These are phyloP conservation scores for Arthrobotrys pseudoclavata DNA, from an alignment of 2,329 filamentous ascomycete species.

Conservation along the genomic window DNA sequence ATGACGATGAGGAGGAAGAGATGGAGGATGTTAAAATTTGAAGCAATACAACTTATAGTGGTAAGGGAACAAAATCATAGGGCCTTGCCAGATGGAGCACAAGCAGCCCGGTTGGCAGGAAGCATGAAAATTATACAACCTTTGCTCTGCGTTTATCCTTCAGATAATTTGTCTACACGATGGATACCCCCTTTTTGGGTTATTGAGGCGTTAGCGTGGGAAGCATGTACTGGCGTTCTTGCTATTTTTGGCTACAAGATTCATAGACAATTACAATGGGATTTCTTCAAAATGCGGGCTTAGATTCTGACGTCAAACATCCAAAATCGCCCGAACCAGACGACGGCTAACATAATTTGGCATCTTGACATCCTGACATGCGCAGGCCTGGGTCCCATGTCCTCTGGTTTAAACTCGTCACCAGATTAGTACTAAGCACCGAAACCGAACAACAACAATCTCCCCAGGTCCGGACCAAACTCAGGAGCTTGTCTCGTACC, in stretches of 20 bases:
- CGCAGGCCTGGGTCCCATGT: no score
- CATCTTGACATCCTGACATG: no score
- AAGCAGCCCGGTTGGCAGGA: neutral
- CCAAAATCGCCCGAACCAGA: no score
- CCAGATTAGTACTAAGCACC: no score
- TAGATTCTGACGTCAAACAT: neutral
- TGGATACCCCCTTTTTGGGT: constrained; percentile 51
- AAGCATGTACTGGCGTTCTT: constrained; percentile 52
- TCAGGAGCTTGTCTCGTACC: no score
- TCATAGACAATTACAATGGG: neutral
- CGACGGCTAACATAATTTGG: no score
- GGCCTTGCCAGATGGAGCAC: neutral
- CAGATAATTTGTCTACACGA: constrained; percentile 33
- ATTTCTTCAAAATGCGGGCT: neutral
- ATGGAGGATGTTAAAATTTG: constrained; percentile 67
- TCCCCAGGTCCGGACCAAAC: no score
- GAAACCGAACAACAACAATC: no score
- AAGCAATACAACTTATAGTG: neutral
- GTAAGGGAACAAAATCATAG: neutral
- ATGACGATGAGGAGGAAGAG: constrained; percentile 69
- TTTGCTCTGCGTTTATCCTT: neutral
- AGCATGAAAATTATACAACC: neutral
- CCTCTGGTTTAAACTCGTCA: no score
- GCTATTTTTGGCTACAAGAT: neutral
- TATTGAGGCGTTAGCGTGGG: constrained; percentile 36